Conservation (phyloP, 805 yeast species). For the Tanozyma kutaoensis region DNA sequence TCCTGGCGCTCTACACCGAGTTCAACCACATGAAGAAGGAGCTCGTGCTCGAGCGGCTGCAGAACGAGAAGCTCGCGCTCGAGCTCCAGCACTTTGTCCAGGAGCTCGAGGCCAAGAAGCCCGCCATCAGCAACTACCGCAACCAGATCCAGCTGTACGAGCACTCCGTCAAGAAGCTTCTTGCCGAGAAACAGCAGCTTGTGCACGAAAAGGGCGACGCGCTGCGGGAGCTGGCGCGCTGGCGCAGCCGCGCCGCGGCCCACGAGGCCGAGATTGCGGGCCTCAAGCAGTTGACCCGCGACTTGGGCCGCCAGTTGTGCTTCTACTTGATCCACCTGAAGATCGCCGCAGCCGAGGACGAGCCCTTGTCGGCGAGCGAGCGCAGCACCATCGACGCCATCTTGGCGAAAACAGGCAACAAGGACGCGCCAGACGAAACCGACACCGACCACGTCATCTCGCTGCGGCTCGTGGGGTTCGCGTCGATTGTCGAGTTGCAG, state of each 20-base stretch:
- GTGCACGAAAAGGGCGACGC: slow-evolving; percentile 35
- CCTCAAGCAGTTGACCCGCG: slow-evolving; percentile 46
- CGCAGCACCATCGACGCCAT: slow-evolving; percentile 48
- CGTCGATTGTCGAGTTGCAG: slow-evolving; percentile 53
- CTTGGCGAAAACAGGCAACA: slow-evolving; percentile 23
- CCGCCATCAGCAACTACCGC: slow-evolving; percentile 57
- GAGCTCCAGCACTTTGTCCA: slow-evolving; percentile 61
- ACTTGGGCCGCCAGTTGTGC: slow-evolving; percentile 76
- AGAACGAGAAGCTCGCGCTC: slow-evolving; percentile 54
- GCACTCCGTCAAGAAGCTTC: slow-evolving; percentile 42
- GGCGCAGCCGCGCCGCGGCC: slow-evolving; percentile 23
- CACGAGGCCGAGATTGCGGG: slow-evolving; percentile 32
- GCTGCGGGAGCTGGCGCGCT: slow-evolving; percentile 22
- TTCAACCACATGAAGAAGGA: slow-evolving; percentile 52
- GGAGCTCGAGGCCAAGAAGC: slow-evolving; percentile 71
- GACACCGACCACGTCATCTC: slow-evolving; percentile 67
- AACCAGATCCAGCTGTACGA: slow-evolving; percentile 39
- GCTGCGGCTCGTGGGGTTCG: slow-evolving; percentile 61
- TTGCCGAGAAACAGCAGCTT: slow-evolving; percentile 36
- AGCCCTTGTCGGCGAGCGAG: slow-evolving; percentile 55
- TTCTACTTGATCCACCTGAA: slow-evolving; percentile 54
- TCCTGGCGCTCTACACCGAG: slow-evolving; percentile 56
- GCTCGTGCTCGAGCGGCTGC: slow-evolving; percentile 53
- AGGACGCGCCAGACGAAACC: slow-evolving; percentile 13
- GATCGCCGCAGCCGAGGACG: slow-evolving; percentile 39